A percentile compares a stretch with the other conserved stretches of the same genome.
phyloP scores from a whole-genome alignment of 805 yeast genomes.

The Yamadazyma scolyti region DNA sequence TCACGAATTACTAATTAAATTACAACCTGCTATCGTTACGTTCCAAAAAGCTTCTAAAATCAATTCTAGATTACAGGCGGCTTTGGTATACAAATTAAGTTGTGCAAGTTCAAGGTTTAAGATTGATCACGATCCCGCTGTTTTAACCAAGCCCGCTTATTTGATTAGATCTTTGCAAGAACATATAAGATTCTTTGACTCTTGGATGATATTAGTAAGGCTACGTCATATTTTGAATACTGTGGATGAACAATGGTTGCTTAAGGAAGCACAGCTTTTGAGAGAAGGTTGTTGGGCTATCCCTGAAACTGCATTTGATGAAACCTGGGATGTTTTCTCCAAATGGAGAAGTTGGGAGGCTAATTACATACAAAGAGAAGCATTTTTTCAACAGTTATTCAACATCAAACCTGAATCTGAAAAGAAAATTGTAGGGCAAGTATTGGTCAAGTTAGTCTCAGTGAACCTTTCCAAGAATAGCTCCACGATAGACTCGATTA shows the following conservation, averaged over 20 bases:
- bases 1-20: constrained; percentile 8
- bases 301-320: constrained; percentile 50
- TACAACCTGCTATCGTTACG: constrained; percentile 14
- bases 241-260: constrained; percentile 54
- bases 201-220: constrained; percentile 84
- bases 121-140: constrained; percentile 82
- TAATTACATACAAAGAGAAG: constrained; percentile 23
- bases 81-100: constrained; percentile 40
- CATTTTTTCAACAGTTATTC: constrained; percentile 15
- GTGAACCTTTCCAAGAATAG: constrained; percentile 1
- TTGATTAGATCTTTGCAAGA: constrained; percentile 65
- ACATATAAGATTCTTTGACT: constrained; percentile 75
- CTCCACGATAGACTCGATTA: constrained; percentile 12
- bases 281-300: constrained; percentile 34
- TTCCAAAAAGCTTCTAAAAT: constrained; percentile 14
- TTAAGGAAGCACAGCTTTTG: constrained; percentile 26
- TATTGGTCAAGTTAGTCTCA: constrained; percentile 4
- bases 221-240: constrained; percentile 66
- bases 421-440: constrained; percentile 7
- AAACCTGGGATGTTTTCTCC: constrained; percentile 57
- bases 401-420: constrained; percentile 5
- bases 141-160: constrained; percentile 84
- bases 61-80: constrained; percentile 18
- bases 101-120: constrained; percentile 36
- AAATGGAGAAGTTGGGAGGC: constrained; percentile 95